A percentile compares a stretch with the other conserved stretches of the same genome.
Evolutionary conservation across 2,329 filamentous ascomycete genomes (phyloP).

Genomic region (Monosporascus sp.): DNA sequence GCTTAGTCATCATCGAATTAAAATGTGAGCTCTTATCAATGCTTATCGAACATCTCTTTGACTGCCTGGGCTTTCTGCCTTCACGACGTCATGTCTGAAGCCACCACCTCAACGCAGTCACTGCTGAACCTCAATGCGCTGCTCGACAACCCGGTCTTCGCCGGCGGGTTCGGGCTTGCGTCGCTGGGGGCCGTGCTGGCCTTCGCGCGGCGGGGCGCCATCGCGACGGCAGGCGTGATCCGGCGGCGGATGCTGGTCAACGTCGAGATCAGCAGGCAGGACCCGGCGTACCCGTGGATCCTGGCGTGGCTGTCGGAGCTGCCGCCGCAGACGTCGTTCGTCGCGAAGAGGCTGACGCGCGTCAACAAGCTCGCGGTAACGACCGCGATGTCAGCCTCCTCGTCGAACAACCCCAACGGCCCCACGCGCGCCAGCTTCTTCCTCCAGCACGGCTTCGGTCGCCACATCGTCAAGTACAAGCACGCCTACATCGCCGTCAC

Average conservation of each 20-base stretch:
- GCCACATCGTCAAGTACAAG: conserved; percentile 80
- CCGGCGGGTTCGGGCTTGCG: conserved; percentile 82
- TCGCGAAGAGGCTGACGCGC: conserved; percentile 52
- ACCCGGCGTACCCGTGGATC: conserved; percentile 91
- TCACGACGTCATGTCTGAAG: conserved; percentile 21
- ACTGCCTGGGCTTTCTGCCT: too few relatives aligned
- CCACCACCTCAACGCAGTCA: conserved; percentile 15
- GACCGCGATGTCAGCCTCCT: conserved; percentile 44
- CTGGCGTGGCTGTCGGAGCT: conserved; percentile 89
- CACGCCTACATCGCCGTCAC: conserved; percentile 84
- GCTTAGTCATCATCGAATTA: too few relatives aligned
- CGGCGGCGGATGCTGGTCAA: conserved; percentile 86
- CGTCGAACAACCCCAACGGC: conserved; percentile 63
- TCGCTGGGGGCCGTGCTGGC: conserved; percentile 78
- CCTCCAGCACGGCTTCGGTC: conserved; percentile 84
- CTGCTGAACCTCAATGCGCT: conserved; percentile 49
- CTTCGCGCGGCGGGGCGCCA: conserved; percentile 71
- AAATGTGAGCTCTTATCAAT: too few relatives aligned
- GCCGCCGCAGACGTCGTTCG: conserved; percentile 57
- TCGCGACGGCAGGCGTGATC: conserved; percentile 66
- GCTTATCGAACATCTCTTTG: too few relatives aligned
- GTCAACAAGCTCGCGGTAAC: conserved; percentile 55
- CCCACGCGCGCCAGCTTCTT: conserved; percentile 75
- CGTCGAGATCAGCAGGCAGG: conserved; percentile 90
- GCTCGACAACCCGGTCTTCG: conserved; percentile 59